Evolutionary conservation across 1,284 basidiomycete genomes (phyloP), one percentile per base, ranked within the genome.

Genomic region (Trichosporon coremiiforme): DNA sequence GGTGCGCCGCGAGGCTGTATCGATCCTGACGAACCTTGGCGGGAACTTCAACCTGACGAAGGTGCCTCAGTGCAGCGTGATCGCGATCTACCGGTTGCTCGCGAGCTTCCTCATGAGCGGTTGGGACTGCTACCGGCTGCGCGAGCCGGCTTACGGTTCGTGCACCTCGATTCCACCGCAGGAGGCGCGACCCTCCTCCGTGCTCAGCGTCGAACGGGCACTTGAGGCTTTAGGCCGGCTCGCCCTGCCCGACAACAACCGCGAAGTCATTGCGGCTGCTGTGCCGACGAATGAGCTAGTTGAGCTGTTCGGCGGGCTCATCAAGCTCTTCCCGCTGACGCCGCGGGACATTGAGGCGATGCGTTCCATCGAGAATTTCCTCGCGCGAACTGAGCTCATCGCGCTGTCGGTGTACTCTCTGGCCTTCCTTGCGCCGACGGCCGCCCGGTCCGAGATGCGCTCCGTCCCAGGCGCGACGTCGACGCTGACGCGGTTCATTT

Each of bases 341-440:
- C 89, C 91, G 70, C 82, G 86, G 38, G 94, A 98, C 81, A 93
- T 93, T 77, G 87, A 84, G 70, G 84, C 85, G 64, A 84, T 90
- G 73, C 70, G 75, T 53, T 89, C 91, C 65, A 81, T 84, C 41
- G 86, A 87, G 71, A 77, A 86, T 20, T 92, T 92, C 87, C 83
- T 95, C 60, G 88, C 89, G 53, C 92, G 93, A 80, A 84, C 91
- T 73, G 93, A 96, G 84, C 90, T 91, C 71, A 84, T 88, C 57
- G 86, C 91, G 20, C 88, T 95, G 85, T 88, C 88, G 17, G 87
- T 97, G 50, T 98, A 97, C 85, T 90, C 91, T 41, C 85, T 98
- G 70, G 89, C 90, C 8, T 98, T 95, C 86, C 85, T 96, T 64
- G 88, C 94, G 4, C 87, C 93, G 0, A 89, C 89, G 1, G 83